Conservation (phyloP, 2,329 filamentous ascomycete genomes). For the Moelleriella libera region DNA sequence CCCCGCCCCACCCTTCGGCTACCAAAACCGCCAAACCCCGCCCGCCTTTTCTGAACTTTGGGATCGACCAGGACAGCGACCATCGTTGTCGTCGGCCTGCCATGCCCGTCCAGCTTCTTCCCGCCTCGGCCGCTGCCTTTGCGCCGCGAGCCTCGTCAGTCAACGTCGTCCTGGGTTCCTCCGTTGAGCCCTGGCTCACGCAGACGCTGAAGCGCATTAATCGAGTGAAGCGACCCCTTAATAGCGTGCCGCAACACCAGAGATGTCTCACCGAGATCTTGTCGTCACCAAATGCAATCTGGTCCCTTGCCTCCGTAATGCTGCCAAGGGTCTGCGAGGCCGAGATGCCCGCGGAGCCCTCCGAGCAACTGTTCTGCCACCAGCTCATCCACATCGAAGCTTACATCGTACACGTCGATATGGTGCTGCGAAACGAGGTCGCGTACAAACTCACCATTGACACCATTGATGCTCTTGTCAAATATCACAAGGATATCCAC, state of each 20-base stretch:
- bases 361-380: constrained; percentile 85
- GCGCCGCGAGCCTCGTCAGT: constrained; percentile 79
- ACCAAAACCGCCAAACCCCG: background rate
- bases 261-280: constrained; percentile 90
- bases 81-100: constrained; percentile 2
- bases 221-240: constrained; percentile 88
- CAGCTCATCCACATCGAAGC: constrained; percentile 88
- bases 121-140: constrained; percentile 91
- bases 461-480: constrained; percentile 82
- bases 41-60: background rate
- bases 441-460: constrained; percentile 95
- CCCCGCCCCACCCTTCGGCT: background rate
- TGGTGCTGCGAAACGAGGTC: constrained; percentile 94
- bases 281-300: constrained; percentile 80
- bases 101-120: constrained; percentile 89
- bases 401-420: constrained; percentile 97
- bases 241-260: constrained; percentile 91
- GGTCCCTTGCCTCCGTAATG: constrained; percentile 89
- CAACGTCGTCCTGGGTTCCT: constrained; percentile 84
- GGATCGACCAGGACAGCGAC: background rate
- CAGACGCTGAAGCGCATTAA: constrained; percentile 95
- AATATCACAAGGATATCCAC: constrained; percentile 94
- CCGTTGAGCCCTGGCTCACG: constrained; percentile 93
- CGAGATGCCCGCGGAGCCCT: constrained; percentile 68
- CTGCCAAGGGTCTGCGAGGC: constrained; percentile 77